phyloP scores from a whole-genome alignment of 345 rosid species.

The Zanthoxylum bungeanum region DNA sequence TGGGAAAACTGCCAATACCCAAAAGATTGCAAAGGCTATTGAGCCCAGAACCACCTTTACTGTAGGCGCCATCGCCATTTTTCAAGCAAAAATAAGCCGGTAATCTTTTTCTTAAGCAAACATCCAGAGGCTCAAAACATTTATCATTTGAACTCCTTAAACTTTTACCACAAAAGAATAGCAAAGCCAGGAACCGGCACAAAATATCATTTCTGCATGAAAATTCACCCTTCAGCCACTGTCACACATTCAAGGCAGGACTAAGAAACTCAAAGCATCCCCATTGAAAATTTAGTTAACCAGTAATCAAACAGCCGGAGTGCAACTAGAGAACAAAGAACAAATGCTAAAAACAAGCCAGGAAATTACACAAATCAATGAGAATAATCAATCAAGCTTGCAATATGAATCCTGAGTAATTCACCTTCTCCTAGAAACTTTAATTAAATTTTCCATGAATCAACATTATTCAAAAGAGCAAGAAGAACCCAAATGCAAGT shows the following conservation, averaged over 20 bases:
- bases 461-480: background rate
- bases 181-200: too few relatives aligned
- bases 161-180: background rate
- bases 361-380: background rate
- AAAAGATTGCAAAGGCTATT: conserved; percentile 64
- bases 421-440: background rate
- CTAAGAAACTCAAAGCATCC: background rate
- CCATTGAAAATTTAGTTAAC: background rate
- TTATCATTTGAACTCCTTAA: background rate
- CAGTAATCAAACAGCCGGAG: conserved; percentile 12
- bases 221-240: background rate
- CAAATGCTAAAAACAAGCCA: background rate
- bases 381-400: background rate
- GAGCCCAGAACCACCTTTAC: conserved; percentile 61
- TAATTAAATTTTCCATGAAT: background rate
- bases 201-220: too few relatives aligned
- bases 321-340: background rate
- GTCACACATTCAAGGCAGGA: background rate
- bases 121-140: background rate
- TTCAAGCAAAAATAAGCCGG: background rate
- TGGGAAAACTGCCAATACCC: conserved; percentile 84
- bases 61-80: conserved; percentile 60
- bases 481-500: background rate
- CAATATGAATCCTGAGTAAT: background rate
- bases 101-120: background rate